These are phyloP conservation scores for Avena eriantha DNA, from an alignment of 176 grass and related monocot species.

Conservation along the genomic window DNA sequence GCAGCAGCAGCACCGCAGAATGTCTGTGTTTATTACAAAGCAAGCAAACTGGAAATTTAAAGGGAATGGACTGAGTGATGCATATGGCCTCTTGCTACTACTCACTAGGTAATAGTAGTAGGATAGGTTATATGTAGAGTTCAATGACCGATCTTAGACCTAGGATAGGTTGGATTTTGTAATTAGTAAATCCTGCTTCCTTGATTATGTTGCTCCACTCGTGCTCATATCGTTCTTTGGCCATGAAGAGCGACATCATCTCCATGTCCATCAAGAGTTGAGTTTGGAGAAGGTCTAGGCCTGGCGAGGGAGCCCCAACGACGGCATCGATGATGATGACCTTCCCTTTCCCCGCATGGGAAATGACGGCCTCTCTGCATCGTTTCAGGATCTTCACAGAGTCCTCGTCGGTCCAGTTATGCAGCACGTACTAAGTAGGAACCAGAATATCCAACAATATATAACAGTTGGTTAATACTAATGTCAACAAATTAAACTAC, in stretches of 20 bases:
- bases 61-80: too few species aligned
- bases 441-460: too few species aligned
- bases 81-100: too few species aligned
- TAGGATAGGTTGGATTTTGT: constrained; percentile 14
- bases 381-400: constrained; percentile 30
- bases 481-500: too few species aligned
- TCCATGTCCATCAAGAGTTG: constrained; percentile 27
- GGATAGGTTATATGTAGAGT: not conserved
- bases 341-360: constrained; percentile 29
- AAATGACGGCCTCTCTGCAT: not conserved
- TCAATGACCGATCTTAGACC: constrained; percentile 36
- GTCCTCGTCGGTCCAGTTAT: constrained; percentile 37
- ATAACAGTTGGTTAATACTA: too few species aligned
- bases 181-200: constrained; percentile 36
- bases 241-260: constrained; percentile 1
- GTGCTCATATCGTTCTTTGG: constrained; percentile 26
- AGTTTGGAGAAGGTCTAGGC: not conserved
- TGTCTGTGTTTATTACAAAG: too few species aligned
- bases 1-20: too few species aligned
- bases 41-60: too few species aligned
- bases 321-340: constrained; percentile 47
- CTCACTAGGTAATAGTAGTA: not conserved
- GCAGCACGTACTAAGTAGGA: constrained; percentile 25
- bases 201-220: constrained; percentile 41
- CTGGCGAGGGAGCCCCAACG: not conserved